These are phyloP conservation scores for Ceratocystis harringtonii DNA, from an alignment of 2,329 filamentous ascomycete genomes.

Conservation along the genomic window DNA sequence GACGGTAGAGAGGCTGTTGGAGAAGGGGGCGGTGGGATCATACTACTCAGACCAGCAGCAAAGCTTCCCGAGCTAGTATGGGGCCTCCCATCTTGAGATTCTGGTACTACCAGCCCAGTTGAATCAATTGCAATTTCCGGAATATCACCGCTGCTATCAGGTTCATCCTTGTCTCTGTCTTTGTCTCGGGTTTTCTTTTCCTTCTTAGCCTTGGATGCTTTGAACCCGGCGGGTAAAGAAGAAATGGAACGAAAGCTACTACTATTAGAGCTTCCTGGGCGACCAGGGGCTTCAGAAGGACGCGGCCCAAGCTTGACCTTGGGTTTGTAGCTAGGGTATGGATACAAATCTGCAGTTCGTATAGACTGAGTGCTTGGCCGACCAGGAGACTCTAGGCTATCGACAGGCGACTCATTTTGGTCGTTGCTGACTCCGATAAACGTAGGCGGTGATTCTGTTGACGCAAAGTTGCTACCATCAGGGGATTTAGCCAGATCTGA, in stretches of 20 bases:
- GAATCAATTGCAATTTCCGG: slow-evolving; percentile 27
- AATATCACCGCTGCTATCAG: slow-evolving; percentile 20
- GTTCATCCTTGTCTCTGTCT: slow-evolving; percentile 22
- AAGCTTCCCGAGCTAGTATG: slow-evolving; percentile 24
- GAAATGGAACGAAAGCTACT: slow-evolving; percentile 57
- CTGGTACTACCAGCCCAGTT: slow-evolving; percentile 20
- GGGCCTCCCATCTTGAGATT: slow-evolving; percentile 22
- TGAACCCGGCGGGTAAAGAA: slow-evolving; percentile 66
- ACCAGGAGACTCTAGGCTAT: slow-evolving; percentile 27
- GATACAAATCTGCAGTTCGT: slow-evolving; percentile 34
- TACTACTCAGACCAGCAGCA: slow-evolving; percentile 3
- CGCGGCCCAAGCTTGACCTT: slow-evolving; percentile 84
- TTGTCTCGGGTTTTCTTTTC: slow-evolving; percentile 18
- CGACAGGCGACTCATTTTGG: slow-evolving; percentile 32
- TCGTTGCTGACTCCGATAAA: slow-evolving; percentile 32
- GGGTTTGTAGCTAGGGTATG: slow-evolving; percentile 45
- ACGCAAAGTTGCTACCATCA: slow-evolving; percentile 36
- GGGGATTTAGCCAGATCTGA: slow-evolving; percentile 36
- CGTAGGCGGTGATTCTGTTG: slow-evolving; percentile 35
- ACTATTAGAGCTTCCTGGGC: slow-evolving; percentile 45
- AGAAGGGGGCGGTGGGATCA: slow-evolving; percentile 12
- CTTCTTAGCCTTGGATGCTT: slow-evolving; percentile 31
- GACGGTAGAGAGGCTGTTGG: slow-evolving; percentile 20
- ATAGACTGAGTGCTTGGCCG: slow-evolving; percentile 39
- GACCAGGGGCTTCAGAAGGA: slow-evolving; percentile 53